A percentile compares a stretch with the other conserved stretches of the same genome.
Evolutionary conservation across 306 rosid species (phyloP).

Genomic region (Trifolium subterraneum): DNA sequence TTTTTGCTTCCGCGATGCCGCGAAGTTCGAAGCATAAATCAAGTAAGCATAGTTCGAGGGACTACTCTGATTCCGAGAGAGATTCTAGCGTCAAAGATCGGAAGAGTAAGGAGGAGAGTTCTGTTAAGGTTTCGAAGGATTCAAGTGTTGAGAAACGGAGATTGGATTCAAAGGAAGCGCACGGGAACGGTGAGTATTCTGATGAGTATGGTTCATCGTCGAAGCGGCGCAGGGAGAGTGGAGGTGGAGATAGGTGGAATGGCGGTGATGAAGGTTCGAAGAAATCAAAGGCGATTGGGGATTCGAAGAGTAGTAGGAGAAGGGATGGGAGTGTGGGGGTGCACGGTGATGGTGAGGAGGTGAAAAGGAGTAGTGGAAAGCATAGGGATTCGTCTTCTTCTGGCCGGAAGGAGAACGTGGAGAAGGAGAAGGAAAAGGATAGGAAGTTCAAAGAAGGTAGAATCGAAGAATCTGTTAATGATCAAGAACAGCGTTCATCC

Average conservation of each 20-base stretch:
- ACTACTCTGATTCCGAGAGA: slow-evolving; percentile 89
- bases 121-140: slow-evolving; percentile 65
- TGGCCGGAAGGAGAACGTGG: slow-evolving; percentile 74
- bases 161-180: slow-evolving; percentile 74
- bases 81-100: slow-evolving; percentile 80
- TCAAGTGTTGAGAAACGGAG: slow-evolving; percentile 75
- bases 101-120: slow-evolving; percentile 72
- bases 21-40: slow-evolving; percentile 96
- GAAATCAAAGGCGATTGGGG: slow-evolving; percentile 67
- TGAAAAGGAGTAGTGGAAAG: slow-evolving; percentile 83
- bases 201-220: slow-evolving; percentile 76
- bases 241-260: slow-evolving; percentile 88
- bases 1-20: slow-evolving; percentile 70
- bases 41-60: slow-evolving; percentile 86
- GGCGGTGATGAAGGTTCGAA: slow-evolving; percentile 79
- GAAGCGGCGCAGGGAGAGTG: slow-evolving; percentile 87
- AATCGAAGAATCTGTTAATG: slow-evolving; percentile 63
- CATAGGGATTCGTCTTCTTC: slow-evolving; percentile 61
- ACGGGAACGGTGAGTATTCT: slow-evolving; percentile 69
- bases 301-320: slow-evolving; percentile 75
- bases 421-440: slow-evolving; percentile 67
- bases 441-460: slow-evolving; percentile 74
- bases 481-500: slow-evolving; percentile 62
- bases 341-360: slow-evolving; percentile 72
- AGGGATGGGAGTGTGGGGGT: slow-evolving; percentile 73